Evolutionary conservation across 2,329 filamentous ascomycete genomes (phyloP).

Genomic region (Aspergillus costaricaensis): DNA sequence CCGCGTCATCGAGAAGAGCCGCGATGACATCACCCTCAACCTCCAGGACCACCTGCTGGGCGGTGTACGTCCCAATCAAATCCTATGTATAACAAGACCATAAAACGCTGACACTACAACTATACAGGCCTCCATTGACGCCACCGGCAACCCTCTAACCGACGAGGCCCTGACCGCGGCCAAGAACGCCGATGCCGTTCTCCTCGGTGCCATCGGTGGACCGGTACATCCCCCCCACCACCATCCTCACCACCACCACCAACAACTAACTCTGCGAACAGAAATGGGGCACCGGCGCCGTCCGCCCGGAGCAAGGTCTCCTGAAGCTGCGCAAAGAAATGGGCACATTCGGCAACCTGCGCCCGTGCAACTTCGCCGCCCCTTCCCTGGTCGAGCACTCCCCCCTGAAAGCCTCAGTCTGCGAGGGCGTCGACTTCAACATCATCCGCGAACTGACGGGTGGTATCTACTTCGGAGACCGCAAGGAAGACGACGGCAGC

Average conservation of each 20-base stretch:
- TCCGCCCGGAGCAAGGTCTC: constrained; percentile 91
- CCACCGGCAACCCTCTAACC: constrained; percentile 74
- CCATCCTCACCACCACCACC: not conserved
- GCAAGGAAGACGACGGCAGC: constrained; percentile 73
- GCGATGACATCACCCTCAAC: constrained; percentile 76
- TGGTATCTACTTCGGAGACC: constrained; percentile 93
- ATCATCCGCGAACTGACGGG: constrained; percentile 90
- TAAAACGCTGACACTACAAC: not conserved
- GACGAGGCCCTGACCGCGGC: constrained; percentile 80
- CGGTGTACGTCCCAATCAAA: constrained; percentile 66
- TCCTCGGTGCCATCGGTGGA: constrained; percentile 93
- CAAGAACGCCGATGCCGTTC: constrained; percentile 82
- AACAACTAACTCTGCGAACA: constrained; percentile 26
- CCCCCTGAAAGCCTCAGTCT: constrained; percentile 82
- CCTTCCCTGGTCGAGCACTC: constrained; percentile 80
- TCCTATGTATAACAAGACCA: not conserved
- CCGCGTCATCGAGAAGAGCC: constrained; percentile 72
- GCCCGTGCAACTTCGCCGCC: constrained; percentile 93
- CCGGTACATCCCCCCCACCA: constrained; percentile 56
- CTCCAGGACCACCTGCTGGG: constrained; percentile 88
- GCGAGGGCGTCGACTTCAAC: constrained; percentile 85
- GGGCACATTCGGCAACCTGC: constrained; percentile 89
- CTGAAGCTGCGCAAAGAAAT: constrained; percentile 91
- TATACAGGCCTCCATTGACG: constrained; percentile 80
- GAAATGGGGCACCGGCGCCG: constrained; percentile 88